A percentile compares a stretch with the other conserved stretches of the same genome.
These are phyloP conservation scores for Pythium sukuiense DNA, from an alignment of 352 stramenopile species.

Conservation along the genomic window DNA sequence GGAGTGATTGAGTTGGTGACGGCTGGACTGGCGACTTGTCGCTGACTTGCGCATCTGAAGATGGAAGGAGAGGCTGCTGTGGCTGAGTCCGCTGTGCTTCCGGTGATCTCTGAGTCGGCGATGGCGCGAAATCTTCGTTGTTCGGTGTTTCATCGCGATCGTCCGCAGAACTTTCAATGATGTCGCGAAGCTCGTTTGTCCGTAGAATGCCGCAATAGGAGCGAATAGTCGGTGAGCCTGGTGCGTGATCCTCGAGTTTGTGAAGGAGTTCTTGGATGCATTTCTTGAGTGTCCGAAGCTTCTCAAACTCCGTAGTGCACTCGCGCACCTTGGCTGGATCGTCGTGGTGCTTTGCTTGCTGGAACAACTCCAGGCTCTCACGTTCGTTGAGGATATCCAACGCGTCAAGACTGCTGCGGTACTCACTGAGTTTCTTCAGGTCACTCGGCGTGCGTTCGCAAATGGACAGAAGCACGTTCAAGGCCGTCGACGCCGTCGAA, in stretches of 20 bases:
- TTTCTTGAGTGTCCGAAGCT: constrained; percentile 53
- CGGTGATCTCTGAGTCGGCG: neutral
- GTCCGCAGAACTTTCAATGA: constrained; percentile 19
- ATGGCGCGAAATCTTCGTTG: neutral
- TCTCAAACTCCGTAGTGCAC: constrained; percentile 50
- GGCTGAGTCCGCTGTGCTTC: neutral
- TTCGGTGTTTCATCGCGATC: constrained; percentile 2
- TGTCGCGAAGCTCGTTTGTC: constrained; percentile 34
- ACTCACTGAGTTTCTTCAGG: constrained; percentile 58
- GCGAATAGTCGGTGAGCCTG: constrained; percentile 48
- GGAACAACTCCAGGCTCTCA: constrained; percentile 55
- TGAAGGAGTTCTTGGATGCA: constrained; percentile 58
- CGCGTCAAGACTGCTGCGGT: constrained; percentile 60
- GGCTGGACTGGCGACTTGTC: neutral
- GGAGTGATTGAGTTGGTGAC: neutral
- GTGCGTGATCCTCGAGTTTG: constrained; percentile 48
- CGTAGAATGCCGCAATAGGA: constrained; percentile 50
- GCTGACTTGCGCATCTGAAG: neutral
- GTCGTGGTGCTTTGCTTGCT: constrained; percentile 36
- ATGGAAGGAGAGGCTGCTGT: neutral
- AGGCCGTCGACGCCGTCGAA: constrained; percentile 69
- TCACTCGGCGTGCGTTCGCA: constrained; percentile 57
- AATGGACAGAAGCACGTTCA: constrained; percentile 75
- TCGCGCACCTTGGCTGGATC: constrained; percentile 31
- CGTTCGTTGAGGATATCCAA: constrained; percentile 69